Conservation (phyloP, 1,139 yeast genomes). For the Yamadazyma jaroonii region DNA sequence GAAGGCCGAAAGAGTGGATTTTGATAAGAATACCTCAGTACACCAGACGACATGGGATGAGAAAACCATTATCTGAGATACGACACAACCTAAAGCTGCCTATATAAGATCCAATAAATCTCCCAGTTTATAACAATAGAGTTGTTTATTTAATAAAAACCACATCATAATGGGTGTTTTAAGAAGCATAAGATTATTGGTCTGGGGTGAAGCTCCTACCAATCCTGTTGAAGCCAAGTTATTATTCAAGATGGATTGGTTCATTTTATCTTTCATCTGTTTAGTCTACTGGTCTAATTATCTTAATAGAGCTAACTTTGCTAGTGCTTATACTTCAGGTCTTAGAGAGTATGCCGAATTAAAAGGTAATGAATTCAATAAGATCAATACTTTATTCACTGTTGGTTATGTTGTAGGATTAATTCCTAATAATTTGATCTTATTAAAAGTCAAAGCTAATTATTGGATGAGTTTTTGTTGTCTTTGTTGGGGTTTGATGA, state of each 20-base stretch:
- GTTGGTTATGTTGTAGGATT: constrained; percentile 60
- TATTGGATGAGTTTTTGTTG: constrained; percentile 56
- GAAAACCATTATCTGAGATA: no score
- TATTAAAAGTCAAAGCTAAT: constrained; percentile 51
- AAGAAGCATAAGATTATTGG: constrained; percentile 8
- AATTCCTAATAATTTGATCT: constrained; percentile 53
- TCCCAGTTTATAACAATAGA: no score
- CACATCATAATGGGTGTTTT: constrained; percentile 5
- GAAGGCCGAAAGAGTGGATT: no score
- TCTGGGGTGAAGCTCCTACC: constrained; percentile 41
- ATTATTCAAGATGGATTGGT: constrained; percentile 51
- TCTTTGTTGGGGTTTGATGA: constrained; percentile 53
- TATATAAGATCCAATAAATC: no score
- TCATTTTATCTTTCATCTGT: constrained; percentile 55
- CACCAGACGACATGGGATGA: no score
- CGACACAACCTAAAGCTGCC: no score
- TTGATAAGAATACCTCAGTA: no score
- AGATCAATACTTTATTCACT: constrained; percentile 54
- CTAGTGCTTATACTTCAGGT: constrained; percentile 62
- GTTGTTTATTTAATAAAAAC: neutral
- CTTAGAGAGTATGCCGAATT: constrained; percentile 53
- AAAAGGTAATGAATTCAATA: constrained; percentile 47
- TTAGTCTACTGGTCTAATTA: constrained; percentile 52
- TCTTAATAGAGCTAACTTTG: constrained; percentile 46
- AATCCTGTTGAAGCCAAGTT: constrained; percentile 39